Base-by-base conservation (phyloP, 1,284 basidiomycete species). In the Chiua sp. region DNA sequence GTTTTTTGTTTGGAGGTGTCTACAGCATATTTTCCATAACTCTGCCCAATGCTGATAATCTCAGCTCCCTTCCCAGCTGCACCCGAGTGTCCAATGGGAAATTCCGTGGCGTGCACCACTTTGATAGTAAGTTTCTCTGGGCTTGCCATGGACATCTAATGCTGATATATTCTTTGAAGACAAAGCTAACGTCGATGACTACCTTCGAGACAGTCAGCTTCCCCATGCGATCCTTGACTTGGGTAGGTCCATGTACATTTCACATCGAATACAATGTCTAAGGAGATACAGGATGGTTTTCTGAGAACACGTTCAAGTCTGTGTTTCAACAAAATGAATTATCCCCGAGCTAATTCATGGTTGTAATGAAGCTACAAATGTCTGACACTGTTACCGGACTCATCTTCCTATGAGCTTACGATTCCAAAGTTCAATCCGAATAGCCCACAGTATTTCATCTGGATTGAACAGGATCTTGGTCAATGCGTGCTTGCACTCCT, bases 1-100 rank as follows among this genome's bases (percentile, higher is more conserved):
- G 61, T 72, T 71, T 56, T 65, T 75, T n/a, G 52, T 75, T 47
- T 76, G 68, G 67, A 75, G 72, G 75, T 64, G 55, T n/a, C 51
- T 18, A 10, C 11, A 42, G 16, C 15, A 37, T 10, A 18, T 4
- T 3, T 0, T 26, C 42, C 5, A 11, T 52, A 44, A 51, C 18
- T 11, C 6, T 48, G n/a, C 26, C 5, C 51, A 32, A 61, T 8
- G 15, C 48, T 23, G 8, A 35, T 35, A 15, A 4, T 46, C 23
- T 30, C 33, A 75, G 70, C 59, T 74, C 74, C n/a, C 59, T 75
- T 18, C 74, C 70, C 22, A 30, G 63, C 52, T 10, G 44, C n/a
- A 60, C 63, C 16, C 66, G 49, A 47, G 18, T 57, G 20, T 70
- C 74, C 11, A 63, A 68, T 4, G 72, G 71, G 32, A 71, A 72